Evolutionary conservation across 306 rosid genomes (phyloP), one percentile per base, ranked within the genome.

Genomic region (Senna siamea): DNA sequence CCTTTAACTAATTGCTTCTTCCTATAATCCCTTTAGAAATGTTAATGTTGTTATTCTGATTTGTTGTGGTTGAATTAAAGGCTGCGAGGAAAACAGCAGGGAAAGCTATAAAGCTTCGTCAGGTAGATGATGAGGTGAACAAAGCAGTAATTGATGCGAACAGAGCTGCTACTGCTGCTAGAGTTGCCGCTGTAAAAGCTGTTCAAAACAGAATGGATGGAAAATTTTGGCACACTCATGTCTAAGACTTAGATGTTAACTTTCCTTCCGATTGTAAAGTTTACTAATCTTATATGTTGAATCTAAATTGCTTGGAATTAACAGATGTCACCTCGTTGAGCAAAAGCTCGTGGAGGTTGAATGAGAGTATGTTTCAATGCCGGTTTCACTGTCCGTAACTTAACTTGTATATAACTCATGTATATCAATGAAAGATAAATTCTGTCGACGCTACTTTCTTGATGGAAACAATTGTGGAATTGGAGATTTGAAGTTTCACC

Each of bases 141-240:
- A 87, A 85, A 81, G 89, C 94, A 54, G 90, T 86, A 4, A 73
- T 73, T 41, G 91, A 91, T 8, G 90, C 98, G 20, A 91, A 93
- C 66, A 86, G 89, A 57, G 98, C 96, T 1, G 97, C 98, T 65
- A 86, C 89, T 28, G 98, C 97, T 54, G 97, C 96, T 26, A 88
- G 97, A 85, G 98, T 93, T 76, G 97, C 96, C 9, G 98, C 98
- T 6, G 92, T 91, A 26, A 91, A 91, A 79, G 97, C 97, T 26
- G 98, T 91, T 74, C 97, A 91, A 64, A 91, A 86, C 77, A 84
- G 86, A 72, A 89, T 93, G 84, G 86, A 89, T 68, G 97, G 93
- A 22, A 88, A 86, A 67, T 91, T 89, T 85, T 93, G 96, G 30
- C 73, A 91, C 66, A 77, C 85, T 40, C 58, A 57, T 47, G 93